These are phyloP conservation scores for Globisporangium cystogenes DNA, from an alignment of 352 stramenopile species.

Conservation along the genomic window DNA sequence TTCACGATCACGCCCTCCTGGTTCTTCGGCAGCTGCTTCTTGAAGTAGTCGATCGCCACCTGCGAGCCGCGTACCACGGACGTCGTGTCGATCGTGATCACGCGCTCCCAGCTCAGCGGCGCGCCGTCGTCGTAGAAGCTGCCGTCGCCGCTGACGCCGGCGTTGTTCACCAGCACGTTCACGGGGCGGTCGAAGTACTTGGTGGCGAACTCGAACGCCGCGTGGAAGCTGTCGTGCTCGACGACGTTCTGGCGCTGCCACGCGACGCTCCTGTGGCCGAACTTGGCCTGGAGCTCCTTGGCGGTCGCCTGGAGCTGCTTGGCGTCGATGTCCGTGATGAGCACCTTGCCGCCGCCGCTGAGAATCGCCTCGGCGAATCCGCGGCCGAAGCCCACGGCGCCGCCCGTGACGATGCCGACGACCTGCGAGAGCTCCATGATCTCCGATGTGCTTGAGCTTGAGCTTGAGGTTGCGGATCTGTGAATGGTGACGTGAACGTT, in stretches of 20 bases:
- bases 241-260: conserved; percentile 72
- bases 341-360: conserved; percentile 35
- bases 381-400: conserved; percentile 53
- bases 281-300: conserved; percentile 47
- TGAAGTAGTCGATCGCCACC: conserved; percentile 52
- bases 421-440: conserved; percentile 63
- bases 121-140: conserved; percentile 40
- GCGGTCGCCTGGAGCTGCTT: conserved; percentile 49
- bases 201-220: conserved; percentile 46
- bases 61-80: conserved; percentile 67
- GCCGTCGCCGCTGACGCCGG: conserved; percentile 56
- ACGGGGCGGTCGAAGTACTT: conserved; percentile 53
- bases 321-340: conserved; percentile 78
- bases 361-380: conserved; percentile 63
- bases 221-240: conserved; percentile 55
- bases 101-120: conserved; percentile 40
- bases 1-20: conserved; percentile 71
- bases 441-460: too few relatives aligned
- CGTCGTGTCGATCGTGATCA: conserved; percentile 70
- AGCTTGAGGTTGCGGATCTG: too few relatives aligned
- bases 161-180: conserved; percentile 82
- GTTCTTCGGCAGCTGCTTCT: conserved; percentile 45
- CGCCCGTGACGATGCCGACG: conserved; percentile 70
- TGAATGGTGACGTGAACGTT: too few relatives aligned
- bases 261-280: conserved; percentile 42